Evolutionary conservation across 257 asterid genomes (phyloP).

Genomic region (Voacanga thouarsii): DNA sequence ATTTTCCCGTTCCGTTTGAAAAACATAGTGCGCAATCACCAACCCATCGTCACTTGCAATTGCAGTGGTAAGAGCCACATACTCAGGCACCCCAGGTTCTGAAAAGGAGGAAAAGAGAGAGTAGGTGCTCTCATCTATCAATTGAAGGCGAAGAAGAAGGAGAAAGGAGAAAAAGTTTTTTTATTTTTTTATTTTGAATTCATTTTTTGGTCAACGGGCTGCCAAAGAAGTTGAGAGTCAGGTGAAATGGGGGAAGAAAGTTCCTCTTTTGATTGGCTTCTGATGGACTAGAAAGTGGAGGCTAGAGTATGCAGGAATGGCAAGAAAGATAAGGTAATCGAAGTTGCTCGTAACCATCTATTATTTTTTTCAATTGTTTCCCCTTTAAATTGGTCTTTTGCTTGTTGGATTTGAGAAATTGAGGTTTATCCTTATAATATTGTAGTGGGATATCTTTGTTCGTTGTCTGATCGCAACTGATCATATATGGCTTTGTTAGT

Average conservation of each 20-base stretch:
- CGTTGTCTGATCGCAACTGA: background rate
- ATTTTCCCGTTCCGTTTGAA: no score
- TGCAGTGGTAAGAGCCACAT: background rate
- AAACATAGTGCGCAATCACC: constrained; percentile 4
- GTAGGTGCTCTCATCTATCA: background rate
- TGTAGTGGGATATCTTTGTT: background rate
- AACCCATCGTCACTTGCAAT: constrained; percentile 1
- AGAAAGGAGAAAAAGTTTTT: background rate
- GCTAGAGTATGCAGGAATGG: constrained; percentile 40
- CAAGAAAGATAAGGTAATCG: constrained; percentile 49
- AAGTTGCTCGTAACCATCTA: background rate
- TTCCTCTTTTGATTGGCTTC: constrained; percentile 55
- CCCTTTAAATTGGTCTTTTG: background rate
- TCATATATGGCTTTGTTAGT: background rate
- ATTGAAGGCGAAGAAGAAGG: background rate
- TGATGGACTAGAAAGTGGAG: no score
- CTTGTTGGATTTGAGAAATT: background rate
- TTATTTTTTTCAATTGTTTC: background rate
- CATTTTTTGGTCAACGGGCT: background rate
- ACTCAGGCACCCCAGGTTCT: no score
- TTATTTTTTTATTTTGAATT: background rate
- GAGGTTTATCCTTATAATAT: background rate
- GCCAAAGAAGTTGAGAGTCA: constrained; percentile 16
- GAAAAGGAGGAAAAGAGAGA: background rate
- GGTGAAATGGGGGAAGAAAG: constrained; percentile 42